Conservation (phyloP, 164 flowering plant genomes). For the Stephania japonica region DNA sequence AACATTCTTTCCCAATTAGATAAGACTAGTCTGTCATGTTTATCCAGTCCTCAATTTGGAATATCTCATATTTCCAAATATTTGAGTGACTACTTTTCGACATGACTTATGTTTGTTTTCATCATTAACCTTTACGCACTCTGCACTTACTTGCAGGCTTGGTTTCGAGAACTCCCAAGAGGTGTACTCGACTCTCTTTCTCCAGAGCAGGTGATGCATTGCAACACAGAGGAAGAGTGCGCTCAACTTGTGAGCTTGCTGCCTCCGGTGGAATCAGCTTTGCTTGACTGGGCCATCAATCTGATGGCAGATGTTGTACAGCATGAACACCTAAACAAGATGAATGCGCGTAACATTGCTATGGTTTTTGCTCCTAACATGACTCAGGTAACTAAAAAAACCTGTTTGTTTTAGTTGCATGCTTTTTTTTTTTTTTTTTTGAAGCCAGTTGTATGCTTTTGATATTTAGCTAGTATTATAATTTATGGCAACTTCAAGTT, state of each 20-base stretch:
- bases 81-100: not conserved
- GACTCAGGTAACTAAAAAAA: slow-evolving; percentile 67
- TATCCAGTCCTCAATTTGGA: not conserved
- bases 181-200: slow-evolving; percentile 87
- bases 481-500: not conserved
- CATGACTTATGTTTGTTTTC: no score
- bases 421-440: no score
- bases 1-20: no score
- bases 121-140: not conserved
- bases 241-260: slow-evolving; percentile 46
- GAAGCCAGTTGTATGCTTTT: not conserved
- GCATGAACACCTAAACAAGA: slow-evolving; percentile 74
- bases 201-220: slow-evolving; percentile 89
- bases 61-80: not conserved
- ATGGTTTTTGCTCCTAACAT: slow-evolving; percentile 85
- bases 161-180: slow-evolving; percentile 94
- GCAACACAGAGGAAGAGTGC: slow-evolving; percentile 86
- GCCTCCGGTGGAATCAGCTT: slow-evolving; percentile 72
- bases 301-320: slow-evolving; percentile 92
- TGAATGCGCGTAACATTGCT: slow-evolving; percentile 71
- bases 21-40: no score
- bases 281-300: slow-evolving; percentile 95
- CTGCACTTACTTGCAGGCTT: slow-evolving; percentile 44
- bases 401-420: not conserved
- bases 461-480: not conserved